Percentiles rank a stretch among this genome's conserved stretches.
Evolutionary conservation across 371 early-diverging fungal genomes (phyloP).

Genomic region (Rhizomucor miehei): DNA sequence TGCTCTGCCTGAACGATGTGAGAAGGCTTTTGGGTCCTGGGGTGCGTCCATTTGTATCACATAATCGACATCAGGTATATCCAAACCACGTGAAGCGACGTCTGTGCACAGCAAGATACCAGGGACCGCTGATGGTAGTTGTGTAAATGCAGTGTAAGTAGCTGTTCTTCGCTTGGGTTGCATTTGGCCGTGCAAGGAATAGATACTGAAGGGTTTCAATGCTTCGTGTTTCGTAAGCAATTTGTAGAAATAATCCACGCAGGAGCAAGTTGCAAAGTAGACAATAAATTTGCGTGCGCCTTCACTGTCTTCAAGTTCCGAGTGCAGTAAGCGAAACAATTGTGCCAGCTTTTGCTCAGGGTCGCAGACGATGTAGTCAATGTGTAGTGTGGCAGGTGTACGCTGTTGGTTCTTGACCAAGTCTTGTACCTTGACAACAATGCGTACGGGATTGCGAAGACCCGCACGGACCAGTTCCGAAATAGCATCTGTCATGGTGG

Average conservation of each 20-base stretch:
- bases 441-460: conserved; percentile 87
- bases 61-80: conserved; percentile 95
- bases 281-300: conserved; percentile 84
- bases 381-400: conserved; percentile 70
- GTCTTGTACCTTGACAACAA: conserved; percentile 83
- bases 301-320: conserved; percentile 22
- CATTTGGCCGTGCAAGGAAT: conserved; percentile 94
- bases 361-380: conserved; percentile 73
- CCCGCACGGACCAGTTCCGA: conserved; percentile 84
- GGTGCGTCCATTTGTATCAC: conserved; percentile 97
- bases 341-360: conserved; percentile 80
- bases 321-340: conserved; percentile 56
- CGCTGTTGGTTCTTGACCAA: conserved; percentile 53
- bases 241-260: conserved; percentile 92
- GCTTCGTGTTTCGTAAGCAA: conserved; percentile 35
- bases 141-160: conserved; percentile 62
- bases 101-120: conserved; percentile 94
- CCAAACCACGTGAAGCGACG: conserved; percentile 97
- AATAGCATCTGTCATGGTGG: conserved; percentile 95
- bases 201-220: conserved; percentile 50
- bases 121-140: conserved; percentile 57
- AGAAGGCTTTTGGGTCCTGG: conserved; percentile 93
- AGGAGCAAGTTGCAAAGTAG: conserved; percentile 92
- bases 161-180: conserved; percentile 77
- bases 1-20: conserved; percentile 98